Conservation (phyloP, 768 basidiomycete genomes). For the Symmetrospora coprosmae region DNA sequence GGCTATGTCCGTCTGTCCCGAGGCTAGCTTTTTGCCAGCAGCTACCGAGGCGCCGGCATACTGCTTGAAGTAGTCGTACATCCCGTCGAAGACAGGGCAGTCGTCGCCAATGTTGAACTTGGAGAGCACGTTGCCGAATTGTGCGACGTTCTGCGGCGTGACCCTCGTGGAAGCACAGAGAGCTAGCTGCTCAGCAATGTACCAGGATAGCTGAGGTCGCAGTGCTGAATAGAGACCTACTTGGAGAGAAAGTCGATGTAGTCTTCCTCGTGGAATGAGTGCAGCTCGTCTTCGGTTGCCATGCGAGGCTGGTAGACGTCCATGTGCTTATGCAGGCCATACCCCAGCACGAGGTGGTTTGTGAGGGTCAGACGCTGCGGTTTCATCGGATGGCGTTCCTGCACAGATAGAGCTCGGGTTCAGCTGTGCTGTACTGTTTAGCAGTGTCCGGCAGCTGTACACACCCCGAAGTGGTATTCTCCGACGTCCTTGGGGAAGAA, state of each 20-base stretch:
- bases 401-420: slow-evolving; percentile 6
- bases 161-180: slow-evolving; percentile 45
- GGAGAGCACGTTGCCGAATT: slow-evolving; percentile 64
- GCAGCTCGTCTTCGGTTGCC: slow-evolving; percentile 78
- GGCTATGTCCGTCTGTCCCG: slow-evolving; percentile 81
- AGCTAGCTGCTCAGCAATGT: neutral
- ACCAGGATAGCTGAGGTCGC: neutral
- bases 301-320: slow-evolving; percentile 79
- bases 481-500: slow-evolving; percentile 90
- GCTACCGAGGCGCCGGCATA: slow-evolving; percentile 85
- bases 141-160: slow-evolving; percentile 56
- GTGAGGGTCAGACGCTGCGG: slow-evolving; percentile 91
- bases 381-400: slow-evolving; percentile 94
- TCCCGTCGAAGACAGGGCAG: slow-evolving; percentile 85
- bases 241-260: slow-evolving; percentile 90
- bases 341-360: slow-evolving; percentile 87
- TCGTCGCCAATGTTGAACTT: slow-evolving; percentile 92
- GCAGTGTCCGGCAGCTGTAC: slow-evolving; percentile 32
- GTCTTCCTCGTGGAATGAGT: slow-evolving; percentile 81
- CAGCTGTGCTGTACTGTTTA: neutral
- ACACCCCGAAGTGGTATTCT: slow-evolving; percentile 87
- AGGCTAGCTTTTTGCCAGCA: slow-evolving; percentile 71
- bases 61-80: slow-evolving; percentile 87
- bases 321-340: slow-evolving; percentile 88
- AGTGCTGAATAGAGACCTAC: slow-evolving; percentile 40